Evolutionary conservation across 345 rosid genomes (phyloP), one percentile per base, ranked within the genome.

Genomic region (Cardamine resedifolia): DNA sequence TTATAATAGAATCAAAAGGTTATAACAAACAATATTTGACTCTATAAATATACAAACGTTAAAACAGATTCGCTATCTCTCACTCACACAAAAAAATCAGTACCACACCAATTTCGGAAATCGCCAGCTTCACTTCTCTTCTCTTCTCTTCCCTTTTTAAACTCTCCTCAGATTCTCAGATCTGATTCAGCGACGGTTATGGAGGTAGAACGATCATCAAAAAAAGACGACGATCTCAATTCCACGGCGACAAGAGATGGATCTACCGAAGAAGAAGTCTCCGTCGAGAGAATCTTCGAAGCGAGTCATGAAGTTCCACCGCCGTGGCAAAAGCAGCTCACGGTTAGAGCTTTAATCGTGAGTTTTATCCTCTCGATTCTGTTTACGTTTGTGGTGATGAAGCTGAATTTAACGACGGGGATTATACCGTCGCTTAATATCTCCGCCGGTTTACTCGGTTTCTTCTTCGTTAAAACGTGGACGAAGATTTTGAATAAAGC

Each of bases 351-450:
- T 0, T 47, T 91, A 45, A 80, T 33, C 10, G 93, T 85, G 48
- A 86, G 97, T 79, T 79, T 89, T 6, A 45, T 80, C 30, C 76
- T 89, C 28, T 75, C 85, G 65, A 24, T 91, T 10, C 30, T 87
- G 28, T 91, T 91, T 74, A 79, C 85, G 14, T 89, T 91, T 78
- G 87, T 91, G 8, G 91, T 86, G 15, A 85, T 84, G 89, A 91
- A 89, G 31, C 83, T 91, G 33, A 86, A 86, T 59, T 81, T 89
- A 4, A 89, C 97, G 0, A 82, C 90, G 0, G 97, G 97, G 3
- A 82, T 89, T 21, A 86, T 91, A 12, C 96, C 96, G 2, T 87
- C 93, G 8, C 86, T 87, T 16, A 91, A 91, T n/a, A 90, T 91
- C 26, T 83, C 96, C 19, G 96, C 97, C 6, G 96, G 90, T 0